Percentiles rank a stretch among this genome's conserved stretches.
Conservation (phyloP, 139 green algal genomes). For the Tetratostichococcus sp. region DNA sequence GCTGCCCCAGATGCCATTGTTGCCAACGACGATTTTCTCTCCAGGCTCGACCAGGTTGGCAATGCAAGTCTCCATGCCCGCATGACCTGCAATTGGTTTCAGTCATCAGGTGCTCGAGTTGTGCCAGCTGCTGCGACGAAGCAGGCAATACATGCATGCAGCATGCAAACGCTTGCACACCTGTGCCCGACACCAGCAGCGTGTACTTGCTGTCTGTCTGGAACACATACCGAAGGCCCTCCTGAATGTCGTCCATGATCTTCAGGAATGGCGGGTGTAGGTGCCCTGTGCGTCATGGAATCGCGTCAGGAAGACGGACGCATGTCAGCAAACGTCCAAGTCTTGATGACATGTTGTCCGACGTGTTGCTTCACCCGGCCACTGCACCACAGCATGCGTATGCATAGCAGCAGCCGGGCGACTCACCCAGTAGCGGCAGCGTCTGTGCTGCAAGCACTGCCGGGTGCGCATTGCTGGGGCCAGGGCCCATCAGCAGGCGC, state of each 20-base stretch:
- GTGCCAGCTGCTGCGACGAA: too few relatives aligned
- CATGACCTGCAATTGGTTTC: slow-evolving; percentile 41
- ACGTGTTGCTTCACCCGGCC: neutral
- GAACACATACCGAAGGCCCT: slow-evolving; percentile 74
- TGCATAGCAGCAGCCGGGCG: neutral
- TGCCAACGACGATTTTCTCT: slow-evolving; percentile 76
- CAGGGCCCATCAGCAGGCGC: slow-evolving; percentile 80
- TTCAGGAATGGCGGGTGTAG: slow-evolving; percentile 89
- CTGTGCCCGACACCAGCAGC: slow-evolving; percentile 75
- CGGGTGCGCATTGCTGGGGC: slow-evolving; percentile 77
- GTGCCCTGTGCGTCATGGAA: slow-evolving; percentile 3
- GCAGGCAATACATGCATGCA: too few relatives aligned
- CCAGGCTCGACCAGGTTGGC: slow-evolving; percentile 89
- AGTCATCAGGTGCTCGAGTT: too few relatives aligned
- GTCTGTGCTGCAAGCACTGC: slow-evolving; percentile 70
- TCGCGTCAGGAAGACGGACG: too few relatives aligned
- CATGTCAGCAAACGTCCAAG: too few relatives aligned
- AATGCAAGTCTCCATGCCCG: slow-evolving; percentile 90
- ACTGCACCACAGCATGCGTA: neutral
- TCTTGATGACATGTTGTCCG: neutral
- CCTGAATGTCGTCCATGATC: slow-evolving; percentile 84
- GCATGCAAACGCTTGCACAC: neutral
- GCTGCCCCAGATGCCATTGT: slow-evolving; percentile 86
- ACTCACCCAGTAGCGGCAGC: slow-evolving; percentile 71
- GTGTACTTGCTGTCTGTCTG: slow-evolving; percentile 84